A percentile compares a stretch with the other conserved stretches of the same genome.
phyloP scores from a whole-genome alignment of 495 filamentous ascomycete genomes.

The Aspergillus steynii region DNA sequence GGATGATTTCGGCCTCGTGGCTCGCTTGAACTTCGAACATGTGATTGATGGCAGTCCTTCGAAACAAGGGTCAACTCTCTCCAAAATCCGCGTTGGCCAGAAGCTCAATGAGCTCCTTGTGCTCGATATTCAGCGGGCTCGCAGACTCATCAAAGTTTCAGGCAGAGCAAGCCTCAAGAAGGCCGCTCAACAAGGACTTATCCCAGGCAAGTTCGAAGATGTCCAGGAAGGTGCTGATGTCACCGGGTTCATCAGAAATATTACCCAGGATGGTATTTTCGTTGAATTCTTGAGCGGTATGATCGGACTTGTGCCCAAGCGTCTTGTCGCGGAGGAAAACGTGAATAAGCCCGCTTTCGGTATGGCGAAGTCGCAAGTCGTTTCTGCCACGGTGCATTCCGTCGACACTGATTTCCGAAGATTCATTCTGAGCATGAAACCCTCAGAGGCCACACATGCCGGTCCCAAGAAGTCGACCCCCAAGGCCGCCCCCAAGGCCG shows the following conservation, averaged over 20 bases:
- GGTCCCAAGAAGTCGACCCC: conserved; percentile 30
- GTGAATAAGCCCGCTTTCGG: conserved; percentile 72
- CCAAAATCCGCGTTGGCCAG: conserved; percentile 79
- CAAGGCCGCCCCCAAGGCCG: conserved; percentile 21
- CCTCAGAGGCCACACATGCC: conserved; percentile 34
- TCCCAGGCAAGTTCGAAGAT: conserved; percentile 67
- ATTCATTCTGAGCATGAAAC: conserved; percentile 64
- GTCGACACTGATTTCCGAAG: conserved; percentile 59
- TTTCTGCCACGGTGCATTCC: conserved; percentile 67
- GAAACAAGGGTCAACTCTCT: conserved; percentile 72
- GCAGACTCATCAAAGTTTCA: conserved; percentile 69
- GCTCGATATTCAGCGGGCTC: conserved; percentile 72
- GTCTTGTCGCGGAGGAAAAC: conserved; percentile 67
- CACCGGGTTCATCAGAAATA: conserved; percentile 81
- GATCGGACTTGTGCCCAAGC: conserved; percentile 75
- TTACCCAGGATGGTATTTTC: conserved; percentile 75
- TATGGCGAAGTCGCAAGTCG: conserved; percentile 66
- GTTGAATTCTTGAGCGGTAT: conserved; percentile 79
- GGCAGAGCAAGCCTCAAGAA: conserved; percentile 81
- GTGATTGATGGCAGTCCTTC: conserved; percentile 76
- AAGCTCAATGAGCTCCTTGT: conserved; percentile 80
- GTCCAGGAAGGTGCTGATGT: conserved; percentile 66
- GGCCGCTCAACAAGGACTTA: conserved; percentile 62
- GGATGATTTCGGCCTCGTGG: conserved; percentile 67
- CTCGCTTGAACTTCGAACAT: conserved; percentile 71